Evolutionary conservation across 2,329 filamentous ascomycete genomes (phyloP).

Genomic region (Xylariales sp.): DNA sequence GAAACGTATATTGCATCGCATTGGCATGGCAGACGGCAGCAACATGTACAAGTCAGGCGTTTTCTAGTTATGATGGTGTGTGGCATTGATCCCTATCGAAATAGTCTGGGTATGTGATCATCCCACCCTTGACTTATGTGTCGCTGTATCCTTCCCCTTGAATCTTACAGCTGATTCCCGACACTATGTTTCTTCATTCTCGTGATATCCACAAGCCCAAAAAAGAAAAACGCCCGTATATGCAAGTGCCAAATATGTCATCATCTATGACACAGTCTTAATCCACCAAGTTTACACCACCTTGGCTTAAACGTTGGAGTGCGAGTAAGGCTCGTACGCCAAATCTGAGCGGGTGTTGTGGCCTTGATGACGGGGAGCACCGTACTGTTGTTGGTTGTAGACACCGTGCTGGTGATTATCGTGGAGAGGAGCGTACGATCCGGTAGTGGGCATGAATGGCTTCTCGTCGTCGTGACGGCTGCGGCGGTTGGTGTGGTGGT

Average conservation of each 20-base stretch:
- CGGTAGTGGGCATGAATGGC: constrained; percentile 42
- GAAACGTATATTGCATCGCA: too few species aligned
- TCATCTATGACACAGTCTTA: not conserved
- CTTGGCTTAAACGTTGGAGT: constrained; percentile 8
- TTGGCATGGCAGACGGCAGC: too few species aligned
- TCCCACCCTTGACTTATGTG: not conserved
- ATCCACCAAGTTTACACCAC: not conserved
- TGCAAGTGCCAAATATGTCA: not conserved
- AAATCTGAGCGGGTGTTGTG: constrained; percentile 42
- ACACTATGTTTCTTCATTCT: not conserved
- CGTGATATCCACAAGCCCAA: constrained; percentile 1
- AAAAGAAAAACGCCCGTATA: constrained; percentile 3
- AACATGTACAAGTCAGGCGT: too few species aligned
- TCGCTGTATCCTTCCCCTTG: too few species aligned
- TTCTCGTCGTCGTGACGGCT: constrained; percentile 42
- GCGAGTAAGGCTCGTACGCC: constrained; percentile 58
- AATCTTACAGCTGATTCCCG: not conserved
- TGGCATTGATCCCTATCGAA: not conserved
- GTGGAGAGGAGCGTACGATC: constrained; percentile 41
- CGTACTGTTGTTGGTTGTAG: constrained; percentile 31
- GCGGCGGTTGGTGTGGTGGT: constrained; percentile 34
- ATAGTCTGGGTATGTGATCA: not conserved
- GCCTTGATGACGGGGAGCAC: constrained; percentile 34
- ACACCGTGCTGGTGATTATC: constrained; percentile 27
- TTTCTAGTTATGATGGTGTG: too few species aligned